Conservation (phyloP, 2,329 filamentous ascomycete species). For the Colletotrichum lentis region DNA sequence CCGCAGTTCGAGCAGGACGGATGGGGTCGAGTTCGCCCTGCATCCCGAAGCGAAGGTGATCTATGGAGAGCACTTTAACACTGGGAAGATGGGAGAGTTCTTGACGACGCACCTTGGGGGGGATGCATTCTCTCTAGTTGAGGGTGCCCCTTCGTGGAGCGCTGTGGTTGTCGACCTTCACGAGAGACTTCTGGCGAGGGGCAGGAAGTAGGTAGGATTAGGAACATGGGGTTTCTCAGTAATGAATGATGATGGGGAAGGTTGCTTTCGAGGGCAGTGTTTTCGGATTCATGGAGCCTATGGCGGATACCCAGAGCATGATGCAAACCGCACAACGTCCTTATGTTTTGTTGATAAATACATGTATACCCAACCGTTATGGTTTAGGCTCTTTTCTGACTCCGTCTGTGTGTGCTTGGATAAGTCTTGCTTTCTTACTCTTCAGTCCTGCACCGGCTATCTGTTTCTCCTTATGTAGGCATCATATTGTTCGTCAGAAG, state of each 20-base stretch:
- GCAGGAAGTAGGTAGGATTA: slow-evolving; percentile 61
- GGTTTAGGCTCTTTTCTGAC: neutral
- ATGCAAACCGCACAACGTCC: slow-evolving; percentile 13
- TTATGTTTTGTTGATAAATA: neutral
- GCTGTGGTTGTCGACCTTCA: slow-evolving; percentile 64
- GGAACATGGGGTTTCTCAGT: slow-evolving; percentile 5
- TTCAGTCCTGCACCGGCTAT: neutral
- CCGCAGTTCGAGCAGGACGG: slow-evolving; percentile 53
- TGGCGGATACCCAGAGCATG: slow-evolving; percentile 32
- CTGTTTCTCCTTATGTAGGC: too few relatives aligned
- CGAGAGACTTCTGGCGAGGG: slow-evolving; percentile 63
- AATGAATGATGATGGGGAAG: slow-evolving; percentile 45
- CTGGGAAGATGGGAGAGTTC: slow-evolving; percentile 78
- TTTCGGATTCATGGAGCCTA: slow-evolving; percentile 32
- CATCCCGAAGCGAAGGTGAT: slow-evolving; percentile 67
- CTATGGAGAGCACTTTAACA: slow-evolving; percentile 82
- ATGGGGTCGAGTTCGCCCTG: slow-evolving; percentile 64
- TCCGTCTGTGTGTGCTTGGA: neutral
- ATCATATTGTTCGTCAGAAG: neutral
- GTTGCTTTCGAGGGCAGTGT: slow-evolving; percentile 30
- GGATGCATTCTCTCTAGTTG: slow-evolving; percentile 43
- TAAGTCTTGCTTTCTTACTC: neutral
- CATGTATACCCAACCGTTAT: neutral
- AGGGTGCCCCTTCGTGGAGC: slow-evolving; percentile 57
- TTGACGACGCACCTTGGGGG: slow-evolving; percentile 62